These are phyloP conservation scores for Acacia acuminata DNA, from an alignment of 306 rosid species.

Conservation along the genomic window DNA sequence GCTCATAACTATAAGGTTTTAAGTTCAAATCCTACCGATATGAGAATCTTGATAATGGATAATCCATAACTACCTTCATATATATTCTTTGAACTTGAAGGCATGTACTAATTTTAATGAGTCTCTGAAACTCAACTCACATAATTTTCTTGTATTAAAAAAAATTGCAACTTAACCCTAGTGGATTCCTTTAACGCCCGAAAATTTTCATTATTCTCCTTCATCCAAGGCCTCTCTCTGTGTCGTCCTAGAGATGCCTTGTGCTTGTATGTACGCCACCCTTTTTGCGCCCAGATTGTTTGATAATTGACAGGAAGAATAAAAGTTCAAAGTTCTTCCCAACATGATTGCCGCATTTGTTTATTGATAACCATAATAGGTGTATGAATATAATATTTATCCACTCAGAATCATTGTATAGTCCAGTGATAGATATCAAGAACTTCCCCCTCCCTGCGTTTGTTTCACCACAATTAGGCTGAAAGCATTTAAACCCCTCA, in stretches of 20 bases:
- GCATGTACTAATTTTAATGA: accelerated
- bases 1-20: accelerated
- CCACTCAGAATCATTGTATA: not conserved
- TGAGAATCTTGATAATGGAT: no score
- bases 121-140: no score
- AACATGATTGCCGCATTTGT: not conserved
- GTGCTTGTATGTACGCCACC: not conserved
- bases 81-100: accelerated
- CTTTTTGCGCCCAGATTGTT: not conserved
- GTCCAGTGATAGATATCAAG: no score
- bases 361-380: not conserved
- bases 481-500: no score
- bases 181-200: not conserved
- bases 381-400: not conserved
- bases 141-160: no score
- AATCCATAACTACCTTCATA: no score
- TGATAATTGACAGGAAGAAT: not conserved
- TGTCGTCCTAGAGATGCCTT: not conserved
- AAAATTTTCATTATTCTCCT: not conserved
- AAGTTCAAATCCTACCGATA: accelerated
- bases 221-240: not conserved
- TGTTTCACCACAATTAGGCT: no score
- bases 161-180: no score
- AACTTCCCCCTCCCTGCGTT: not conserved
- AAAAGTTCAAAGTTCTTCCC: not conserved